These are phyloP conservation scores for Medicago ruthenica DNA, from an alignment of 306 rosid species.

Conservation along the genomic window DNA sequence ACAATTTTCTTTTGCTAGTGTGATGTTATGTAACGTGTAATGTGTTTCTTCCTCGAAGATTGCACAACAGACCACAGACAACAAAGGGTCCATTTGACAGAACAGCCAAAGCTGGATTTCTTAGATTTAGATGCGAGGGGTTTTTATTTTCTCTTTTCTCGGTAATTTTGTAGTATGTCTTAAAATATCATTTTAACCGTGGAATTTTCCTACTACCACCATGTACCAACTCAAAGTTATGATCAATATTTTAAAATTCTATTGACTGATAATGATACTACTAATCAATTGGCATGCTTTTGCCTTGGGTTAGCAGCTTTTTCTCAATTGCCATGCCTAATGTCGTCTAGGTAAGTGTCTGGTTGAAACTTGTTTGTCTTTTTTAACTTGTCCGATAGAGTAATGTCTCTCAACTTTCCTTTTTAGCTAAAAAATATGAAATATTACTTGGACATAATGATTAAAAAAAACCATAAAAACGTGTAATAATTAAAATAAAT, in stretches of 20 bases:
- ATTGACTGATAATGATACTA: background rate
- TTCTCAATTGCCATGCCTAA: background rate
- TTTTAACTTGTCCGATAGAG: slow-evolving; percentile 12
- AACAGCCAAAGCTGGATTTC: slow-evolving; percentile 38
- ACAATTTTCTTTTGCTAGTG: no score
- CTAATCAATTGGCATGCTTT: background rate
- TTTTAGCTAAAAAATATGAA: background rate
- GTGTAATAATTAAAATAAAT: background rate
- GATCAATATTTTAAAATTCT: background rate
- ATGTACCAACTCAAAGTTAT: background rate
- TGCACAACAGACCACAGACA: slow-evolving; percentile 30
- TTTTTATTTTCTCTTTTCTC: background rate
- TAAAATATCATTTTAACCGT: background rate
- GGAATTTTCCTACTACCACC: background rate
- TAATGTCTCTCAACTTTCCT: background rate
- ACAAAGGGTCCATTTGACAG: slow-evolving; percentile 46
- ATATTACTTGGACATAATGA: background rate
- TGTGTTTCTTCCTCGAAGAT: no score
- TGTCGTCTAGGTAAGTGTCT: background rate
- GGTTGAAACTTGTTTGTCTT: slow-evolving; percentile 17
- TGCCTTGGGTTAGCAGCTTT: slow-evolving; percentile 1
- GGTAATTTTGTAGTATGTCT: background rate
- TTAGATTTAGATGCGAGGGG: background rate
- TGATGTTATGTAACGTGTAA: no score
- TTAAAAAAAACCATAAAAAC: background rate